phyloP scores from a whole-genome alignment of 352 stramenopile genomes.

The Stephanocyclus meneghinianus region DNA sequence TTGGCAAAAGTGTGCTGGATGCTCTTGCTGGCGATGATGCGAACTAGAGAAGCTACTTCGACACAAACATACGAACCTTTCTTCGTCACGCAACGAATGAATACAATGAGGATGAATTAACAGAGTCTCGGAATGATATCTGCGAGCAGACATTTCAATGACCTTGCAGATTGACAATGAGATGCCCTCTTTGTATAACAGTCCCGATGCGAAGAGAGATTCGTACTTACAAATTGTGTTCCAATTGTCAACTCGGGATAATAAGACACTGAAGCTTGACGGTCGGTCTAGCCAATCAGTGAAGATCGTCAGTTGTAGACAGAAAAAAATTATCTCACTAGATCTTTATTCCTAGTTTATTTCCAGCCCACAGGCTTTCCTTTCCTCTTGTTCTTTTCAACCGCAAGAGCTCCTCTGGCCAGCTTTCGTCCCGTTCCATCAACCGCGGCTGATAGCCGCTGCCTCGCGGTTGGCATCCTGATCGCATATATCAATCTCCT shows the following conservation, averaged over 20 bases:
- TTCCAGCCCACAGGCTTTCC: slow-evolving; percentile 29
- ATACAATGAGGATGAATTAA: neutral
- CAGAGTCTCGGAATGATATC: slow-evolving; percentile 31
- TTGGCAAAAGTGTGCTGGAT: slow-evolving; percentile 59
- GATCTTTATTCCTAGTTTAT: neutral
- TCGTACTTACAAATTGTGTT: neutral
- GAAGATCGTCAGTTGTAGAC: neutral
- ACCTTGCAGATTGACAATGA: slow-evolving; percentile 17
- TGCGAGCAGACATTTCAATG: slow-evolving; percentile 2
- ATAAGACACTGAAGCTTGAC: neutral
- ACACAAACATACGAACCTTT: neutral
- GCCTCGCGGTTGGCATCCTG: slow-evolving; percentile 45
- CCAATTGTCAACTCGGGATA: too few species aligned
- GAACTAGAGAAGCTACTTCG: neutral
- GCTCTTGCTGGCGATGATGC: slow-evolving; percentile 20
- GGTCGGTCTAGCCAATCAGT: neutral
- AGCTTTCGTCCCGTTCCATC: slow-evolving; percentile 37
- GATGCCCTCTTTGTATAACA: neutral
- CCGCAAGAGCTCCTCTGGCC: slow-evolving; percentile 10
- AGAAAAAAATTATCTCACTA: neutral
- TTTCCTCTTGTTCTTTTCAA: slow-evolving; percentile 10
- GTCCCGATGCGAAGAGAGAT: neutral
- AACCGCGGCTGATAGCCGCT: slow-evolving; percentile 29
- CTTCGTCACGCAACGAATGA: neutral
- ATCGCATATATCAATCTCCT: slow-evolving; percentile 45